Evolutionary conservation across 768 basidiomycete species (phyloP), one percentile per base, ranked within the genome.

Genomic region (Chalciporus piperatus): DNA sequence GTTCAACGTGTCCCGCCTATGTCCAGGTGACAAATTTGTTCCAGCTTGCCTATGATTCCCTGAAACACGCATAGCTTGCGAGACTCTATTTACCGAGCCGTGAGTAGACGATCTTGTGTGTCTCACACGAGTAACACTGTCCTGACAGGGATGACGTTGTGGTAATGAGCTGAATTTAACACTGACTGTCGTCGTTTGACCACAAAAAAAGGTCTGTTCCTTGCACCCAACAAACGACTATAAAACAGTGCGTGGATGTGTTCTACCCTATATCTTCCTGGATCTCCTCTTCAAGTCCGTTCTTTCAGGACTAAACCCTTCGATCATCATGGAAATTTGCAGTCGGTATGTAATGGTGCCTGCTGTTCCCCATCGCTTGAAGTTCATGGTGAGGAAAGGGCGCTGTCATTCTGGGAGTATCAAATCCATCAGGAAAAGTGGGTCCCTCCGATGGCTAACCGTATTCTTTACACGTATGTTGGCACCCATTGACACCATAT

Each of bases 371-470:
- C 35, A 11, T 16, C 54, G 30, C 25, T 40, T 41, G 19, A 41
- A 30, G 45, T 41, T 54, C 45, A 63, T 41, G 4, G 12, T 32
- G 17, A 27, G 28, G 22, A 23, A 48, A 90, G 89, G 19, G 89
- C 91, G 4, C 79, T 92, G 51, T 88, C 90, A 4, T 93, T 93
- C 66, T 93, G 91, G 91, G 88, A 91, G 66, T 93, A 93, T 66
- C 91, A 93, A 61, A 80, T 85, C 45, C 87, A 89, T 56, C 91
- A 93, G 69, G 91, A 93, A 72, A 84, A 80, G 90, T 88, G 50
- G 51, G 70, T 59, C 20, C 19, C 6, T 51, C 25, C 25, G 23
- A 33, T 38, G 14, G 42, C 48, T 27, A 9, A 14, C 33, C 4
- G 0, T 47, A 12, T 40, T 19, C 30, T 14, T 44, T 43, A 12